A percentile compares a stretch with the other conserved stretches of the same genome.
These are phyloP conservation scores for Verticillium isaacii DNA, from an alignment of 2,329 filamentous ascomycete species.

Conservation along the genomic window DNA sequence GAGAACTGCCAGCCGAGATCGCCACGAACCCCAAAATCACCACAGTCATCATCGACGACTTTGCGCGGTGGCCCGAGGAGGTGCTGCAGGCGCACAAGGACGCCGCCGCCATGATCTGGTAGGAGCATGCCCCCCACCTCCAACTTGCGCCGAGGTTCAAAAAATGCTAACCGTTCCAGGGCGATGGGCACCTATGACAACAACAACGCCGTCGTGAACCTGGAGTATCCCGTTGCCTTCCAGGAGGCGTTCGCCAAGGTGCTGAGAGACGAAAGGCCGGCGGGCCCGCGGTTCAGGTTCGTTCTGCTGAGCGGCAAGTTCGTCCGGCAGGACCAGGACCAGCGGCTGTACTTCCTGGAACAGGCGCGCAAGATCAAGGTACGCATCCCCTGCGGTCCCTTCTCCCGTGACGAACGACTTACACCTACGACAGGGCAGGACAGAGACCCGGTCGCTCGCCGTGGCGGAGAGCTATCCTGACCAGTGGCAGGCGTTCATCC, in stretches of 20 bases:
- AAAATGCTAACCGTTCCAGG: constrained; percentile 5
- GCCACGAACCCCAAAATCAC: constrained; percentile 16
- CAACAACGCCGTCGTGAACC: constrained; percentile 10
- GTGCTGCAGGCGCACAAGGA: constrained; percentile 18
- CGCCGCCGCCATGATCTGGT: constrained; percentile 23
- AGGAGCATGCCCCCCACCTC: not conserved
- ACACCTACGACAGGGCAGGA: constrained; percentile 11
- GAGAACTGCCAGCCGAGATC: constrained; percentile 13
- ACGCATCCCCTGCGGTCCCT: not conserved
- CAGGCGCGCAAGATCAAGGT: constrained; percentile 20
- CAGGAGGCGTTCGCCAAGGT: constrained; percentile 13
- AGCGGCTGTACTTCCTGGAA: constrained; percentile 19
- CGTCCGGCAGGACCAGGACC: constrained; percentile 24
- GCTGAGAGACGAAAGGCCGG: constrained; percentile 7
- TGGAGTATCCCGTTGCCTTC: constrained; percentile 19
- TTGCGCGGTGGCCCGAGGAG: constrained; percentile 18
- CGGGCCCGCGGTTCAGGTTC: constrained; percentile 18
- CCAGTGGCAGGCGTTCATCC: not conserved
- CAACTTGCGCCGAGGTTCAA: not conserved
- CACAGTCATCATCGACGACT: constrained; percentile 17
- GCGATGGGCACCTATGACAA: constrained; percentile 18
- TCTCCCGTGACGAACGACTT: not conserved
- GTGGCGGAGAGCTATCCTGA: not conserved
- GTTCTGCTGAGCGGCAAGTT: constrained; percentile 28
- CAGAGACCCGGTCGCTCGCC: constrained; percentile 11